Percentiles rank a stretch among this genome's conserved stretches.
These are phyloP conservation scores for Botrytis aclada DNA, from an alignment of 2,329 filamentous ascomycete species.

Conservation along the genomic window DNA sequence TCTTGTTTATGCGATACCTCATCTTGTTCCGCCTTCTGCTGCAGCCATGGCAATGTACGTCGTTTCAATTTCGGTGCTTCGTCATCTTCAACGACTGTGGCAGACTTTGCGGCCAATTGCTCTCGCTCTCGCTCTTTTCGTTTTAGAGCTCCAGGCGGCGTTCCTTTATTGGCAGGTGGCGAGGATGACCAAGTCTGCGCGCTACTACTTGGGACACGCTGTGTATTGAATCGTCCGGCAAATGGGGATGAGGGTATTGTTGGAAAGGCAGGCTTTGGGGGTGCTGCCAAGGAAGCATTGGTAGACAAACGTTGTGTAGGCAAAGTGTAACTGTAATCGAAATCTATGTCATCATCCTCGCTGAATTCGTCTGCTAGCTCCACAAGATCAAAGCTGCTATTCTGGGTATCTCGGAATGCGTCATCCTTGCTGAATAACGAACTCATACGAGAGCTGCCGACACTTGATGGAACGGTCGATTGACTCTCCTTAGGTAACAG, in stretches of 20 bases:
- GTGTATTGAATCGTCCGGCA: slow-evolving; percentile 10
- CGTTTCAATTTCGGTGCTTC: slow-evolving; percentile 39
- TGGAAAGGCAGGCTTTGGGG: slow-evolving; percentile 47
- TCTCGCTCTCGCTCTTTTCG: slow-evolving; percentile 24
- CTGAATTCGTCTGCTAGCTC: slow-evolving; percentile 83
- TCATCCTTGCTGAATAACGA: slow-evolving; percentile 44
- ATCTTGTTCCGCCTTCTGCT: slow-evolving; percentile 37
- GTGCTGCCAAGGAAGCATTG: slow-evolving; percentile 27
- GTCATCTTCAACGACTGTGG: slow-evolving; percentile 16
- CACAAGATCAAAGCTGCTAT: slow-evolving; percentile 41
- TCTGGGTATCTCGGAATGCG: slow-evolving; percentile 47
- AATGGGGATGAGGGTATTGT: slow-evolving; percentile 23
- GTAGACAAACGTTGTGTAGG: slow-evolving; percentile 24
- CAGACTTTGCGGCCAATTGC: slow-evolving; percentile 16
- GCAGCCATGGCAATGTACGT: slow-evolving; percentile 36
- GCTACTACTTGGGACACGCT: slow-evolving; percentile 30
- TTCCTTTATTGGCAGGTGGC: slow-evolving; percentile 44
- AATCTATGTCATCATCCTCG: slow-evolving; percentile 73
- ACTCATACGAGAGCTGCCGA: slow-evolving; percentile 42
- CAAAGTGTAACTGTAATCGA: slow-evolving; percentile 53
- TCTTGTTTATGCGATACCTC: slow-evolving; percentile 25
- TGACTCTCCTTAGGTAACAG: background rate
- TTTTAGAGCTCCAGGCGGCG: slow-evolving; percentile 29
- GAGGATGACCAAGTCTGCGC: slow-evolving; percentile 44
- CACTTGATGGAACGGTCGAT: slow-evolving; percentile 17